Percentiles rank a stretch among this genome's conserved stretches.
Conservation (phyloP, 257 asterid genomes). For the Solanum dulcamara region DNA sequence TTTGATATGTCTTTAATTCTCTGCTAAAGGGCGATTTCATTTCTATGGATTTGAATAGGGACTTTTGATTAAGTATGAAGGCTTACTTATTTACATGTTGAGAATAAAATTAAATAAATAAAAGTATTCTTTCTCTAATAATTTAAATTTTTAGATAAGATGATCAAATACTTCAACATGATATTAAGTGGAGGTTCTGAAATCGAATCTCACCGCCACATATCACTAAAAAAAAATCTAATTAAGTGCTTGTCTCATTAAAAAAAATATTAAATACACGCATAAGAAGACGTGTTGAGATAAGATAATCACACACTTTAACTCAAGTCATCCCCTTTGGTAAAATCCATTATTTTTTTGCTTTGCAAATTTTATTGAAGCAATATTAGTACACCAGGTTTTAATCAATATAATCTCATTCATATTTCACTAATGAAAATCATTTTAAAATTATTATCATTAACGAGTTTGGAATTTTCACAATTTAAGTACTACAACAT, state of each 20-base stretch:
- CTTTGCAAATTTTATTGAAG: background rate
- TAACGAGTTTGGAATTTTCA: background rate
- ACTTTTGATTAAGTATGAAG: background rate
- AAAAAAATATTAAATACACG: background rate
- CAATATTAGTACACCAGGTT: background rate
- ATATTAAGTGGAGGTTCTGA: background rate
- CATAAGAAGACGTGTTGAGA: too few relatives aligned
- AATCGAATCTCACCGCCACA: fast-evolving
- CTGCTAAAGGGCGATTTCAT: background rate
- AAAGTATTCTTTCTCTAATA: too few relatives aligned
- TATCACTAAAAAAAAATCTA: too few relatives aligned
- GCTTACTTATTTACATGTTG: background rate
- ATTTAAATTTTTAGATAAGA: too few relatives aligned
- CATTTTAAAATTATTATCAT: background rate
- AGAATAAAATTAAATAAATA: too few relatives aligned
- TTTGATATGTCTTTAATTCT: too few relatives aligned
- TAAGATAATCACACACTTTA: background rate
- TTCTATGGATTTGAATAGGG: background rate
- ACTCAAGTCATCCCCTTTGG: background rate
- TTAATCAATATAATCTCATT: background rate
- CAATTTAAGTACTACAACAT: background rate
- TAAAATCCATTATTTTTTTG: background rate
- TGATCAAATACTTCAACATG: too few relatives aligned
- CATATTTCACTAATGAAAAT: background rate
- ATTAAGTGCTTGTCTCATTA: too few relatives aligned